A percentile compares a stretch with the other conserved stretches of the same genome.
Conservation (phyloP, 116 monocot genomes). For the Posidonia oceanica region DNA sequence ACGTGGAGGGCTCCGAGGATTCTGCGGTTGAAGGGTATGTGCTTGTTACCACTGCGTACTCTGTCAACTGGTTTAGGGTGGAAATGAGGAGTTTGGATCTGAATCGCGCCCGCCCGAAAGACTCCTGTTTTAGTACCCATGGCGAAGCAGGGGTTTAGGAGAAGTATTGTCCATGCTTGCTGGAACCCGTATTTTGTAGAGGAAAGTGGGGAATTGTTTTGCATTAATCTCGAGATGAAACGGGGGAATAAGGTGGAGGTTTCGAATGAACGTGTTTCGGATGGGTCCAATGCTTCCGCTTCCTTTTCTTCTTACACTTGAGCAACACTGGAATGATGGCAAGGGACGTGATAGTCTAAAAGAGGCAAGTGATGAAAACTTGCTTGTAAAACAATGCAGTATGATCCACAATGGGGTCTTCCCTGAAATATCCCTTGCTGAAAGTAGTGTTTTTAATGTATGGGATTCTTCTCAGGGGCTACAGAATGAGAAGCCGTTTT, state of each 20-base stretch:
- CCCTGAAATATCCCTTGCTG: conserved; percentile 39
- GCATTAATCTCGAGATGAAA: conserved; percentile 37
- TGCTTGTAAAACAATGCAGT: conserved; percentile 22
- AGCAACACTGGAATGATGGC: conserved; percentile 12
- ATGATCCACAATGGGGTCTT: conserved; percentile 18
- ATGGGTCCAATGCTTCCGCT: conserved; percentile 63
- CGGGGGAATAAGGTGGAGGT: conserved; percentile 29
- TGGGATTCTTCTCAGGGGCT: conserved; percentile 15
- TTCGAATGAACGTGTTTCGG: conserved; percentile 9
- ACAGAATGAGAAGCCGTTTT: conserved; percentile 37
- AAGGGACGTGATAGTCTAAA: background rate
- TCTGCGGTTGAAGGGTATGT: conserved; percentile 34
- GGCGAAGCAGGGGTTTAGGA: conserved; percentile 46
- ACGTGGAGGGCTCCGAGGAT: background rate
- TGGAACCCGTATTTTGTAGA: conserved; percentile 56
- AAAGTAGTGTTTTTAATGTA: conserved; percentile 12
- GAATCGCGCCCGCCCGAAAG: background rate
- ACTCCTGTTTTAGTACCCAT: conserved; percentile 24
- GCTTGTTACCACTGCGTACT: conserved; percentile 54
- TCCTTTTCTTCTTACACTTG: conserved; percentile 54
- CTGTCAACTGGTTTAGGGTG: conserved; percentile 69
- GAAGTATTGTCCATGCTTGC: conserved; percentile 49
- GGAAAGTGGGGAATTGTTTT: conserved; percentile 54
- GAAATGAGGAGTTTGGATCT: conserved; percentile 16
- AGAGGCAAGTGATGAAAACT: conserved; percentile 17